Conservation (phyloP, 78 protist genomes). For the Anaeramoeba flamelloides region DNA sequence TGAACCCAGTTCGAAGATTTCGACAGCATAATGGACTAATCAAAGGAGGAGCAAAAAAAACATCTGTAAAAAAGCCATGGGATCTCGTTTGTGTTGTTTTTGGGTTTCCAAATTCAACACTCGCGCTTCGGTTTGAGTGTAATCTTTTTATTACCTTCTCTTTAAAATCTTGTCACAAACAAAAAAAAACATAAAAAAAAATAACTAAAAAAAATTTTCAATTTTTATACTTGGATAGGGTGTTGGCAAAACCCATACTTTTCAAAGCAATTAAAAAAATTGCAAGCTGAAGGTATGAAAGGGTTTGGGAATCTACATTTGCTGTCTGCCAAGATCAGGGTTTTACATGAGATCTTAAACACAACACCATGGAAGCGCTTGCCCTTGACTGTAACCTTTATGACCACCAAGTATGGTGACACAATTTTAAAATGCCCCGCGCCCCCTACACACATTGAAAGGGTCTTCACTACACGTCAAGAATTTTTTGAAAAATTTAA, state of each 20-base stretch:
- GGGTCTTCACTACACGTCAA: not conserved
- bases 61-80: conserved; percentile 32
- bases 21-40: conserved; percentile 55
- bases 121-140: not conserved
- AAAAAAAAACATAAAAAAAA: not conserved
- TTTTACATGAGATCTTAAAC: not conserved
- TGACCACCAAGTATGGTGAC: not conserved
- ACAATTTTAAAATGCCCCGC: not conserved
- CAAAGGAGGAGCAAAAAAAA: conserved; percentile 34
- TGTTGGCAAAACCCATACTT: not conserved
- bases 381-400: not conserved
- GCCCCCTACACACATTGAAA: not conserved
- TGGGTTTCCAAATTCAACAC: not conserved
- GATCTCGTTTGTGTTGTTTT: conserved; percentile 4
- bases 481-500: not conserved
- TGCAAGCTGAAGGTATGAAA: not conserved
- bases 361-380: not conserved
- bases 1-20: conserved; percentile 26
- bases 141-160: not conserved
- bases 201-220: not conserved
- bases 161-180: not conserved
- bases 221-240: not conserved
- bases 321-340: not conserved
- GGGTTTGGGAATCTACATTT: not conserved
- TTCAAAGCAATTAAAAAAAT: not conserved